Percentiles rank a stretch among this genome's conserved stretches.
These are phyloP conservation scores for Herpetomonas tarakana DNA, from an alignment of 208 protist species.

Conservation along the genomic window DNA sequence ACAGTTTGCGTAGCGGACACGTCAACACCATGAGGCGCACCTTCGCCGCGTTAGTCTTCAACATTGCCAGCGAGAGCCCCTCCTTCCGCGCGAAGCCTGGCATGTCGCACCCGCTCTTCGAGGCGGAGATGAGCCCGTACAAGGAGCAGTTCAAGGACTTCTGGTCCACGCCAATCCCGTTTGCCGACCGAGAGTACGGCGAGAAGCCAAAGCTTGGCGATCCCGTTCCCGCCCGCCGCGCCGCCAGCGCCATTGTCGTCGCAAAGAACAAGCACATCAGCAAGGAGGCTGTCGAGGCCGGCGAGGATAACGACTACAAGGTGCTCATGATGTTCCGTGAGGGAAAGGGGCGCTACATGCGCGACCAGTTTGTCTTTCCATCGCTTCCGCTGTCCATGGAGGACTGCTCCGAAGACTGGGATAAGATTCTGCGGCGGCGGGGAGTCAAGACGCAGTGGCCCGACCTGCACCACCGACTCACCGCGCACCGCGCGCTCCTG, in stretches of 20 bases:
- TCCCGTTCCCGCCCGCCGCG: slow-evolving; percentile 70
- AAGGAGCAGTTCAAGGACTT: slow-evolving; percentile 92
- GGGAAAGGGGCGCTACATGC: slow-evolving; percentile 55
- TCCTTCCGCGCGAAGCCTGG: slow-evolving; percentile 76
- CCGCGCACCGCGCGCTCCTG: slow-evolving; percentile 76
- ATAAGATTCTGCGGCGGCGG: slow-evolving; percentile 62
- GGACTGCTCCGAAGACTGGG: slow-evolving; percentile 75
- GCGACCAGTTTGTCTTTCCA: slow-evolving; percentile 85
- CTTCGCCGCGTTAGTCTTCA: slow-evolving; percentile 36
- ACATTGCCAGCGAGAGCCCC: slow-evolving; percentile 77
- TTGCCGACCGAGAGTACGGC: slow-evolving; percentile 80
- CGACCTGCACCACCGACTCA: slow-evolving; percentile 68
- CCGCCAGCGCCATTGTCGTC: slow-evolving; percentile 69
- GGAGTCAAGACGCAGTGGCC: slow-evolving; percentile 64
- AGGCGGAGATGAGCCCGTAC: slow-evolving; percentile 82
- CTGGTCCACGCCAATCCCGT: slow-evolving; percentile 83
- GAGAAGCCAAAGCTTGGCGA: slow-evolving; percentile 80
- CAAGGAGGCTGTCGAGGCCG: slow-evolving; percentile 40
- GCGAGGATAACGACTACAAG: slow-evolving; percentile 90
- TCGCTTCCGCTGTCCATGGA: slow-evolving; percentile 60
- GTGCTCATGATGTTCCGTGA: slow-evolving; percentile 86
- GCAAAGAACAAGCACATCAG: slow-evolving; percentile 69
- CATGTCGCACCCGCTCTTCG: slow-evolving; percentile 66
- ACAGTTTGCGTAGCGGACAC: no score
- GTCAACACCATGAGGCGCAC: slow-evolving; percentile 55